These are phyloP conservation scores for Cutaneotrichosporon sp. DNA, from an alignment of 1,284 basidiomycete genomes.

Conservation along the genomic window DNA sequence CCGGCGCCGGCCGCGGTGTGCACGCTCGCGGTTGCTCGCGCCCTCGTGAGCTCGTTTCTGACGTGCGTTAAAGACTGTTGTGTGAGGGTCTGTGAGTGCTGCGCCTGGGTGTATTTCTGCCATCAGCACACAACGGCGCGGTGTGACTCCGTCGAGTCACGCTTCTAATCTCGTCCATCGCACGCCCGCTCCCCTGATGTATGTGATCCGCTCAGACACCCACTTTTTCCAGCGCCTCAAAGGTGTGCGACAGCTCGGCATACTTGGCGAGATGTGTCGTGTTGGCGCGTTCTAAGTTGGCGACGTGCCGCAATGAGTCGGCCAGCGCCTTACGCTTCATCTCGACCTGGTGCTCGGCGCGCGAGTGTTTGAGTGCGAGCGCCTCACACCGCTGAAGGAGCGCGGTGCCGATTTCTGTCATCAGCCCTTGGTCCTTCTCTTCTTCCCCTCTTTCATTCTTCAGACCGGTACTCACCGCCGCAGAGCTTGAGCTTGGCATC, in stretches of 20 bases:
- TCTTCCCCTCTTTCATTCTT: too few species aligned
- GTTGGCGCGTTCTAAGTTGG: constrained; percentile 50
- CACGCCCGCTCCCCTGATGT: neutral
- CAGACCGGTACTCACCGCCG: constrained; percentile 63
- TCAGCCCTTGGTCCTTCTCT: constrained; percentile 8
- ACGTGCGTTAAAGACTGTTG: constrained; percentile 49
- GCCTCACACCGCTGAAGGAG: constrained; percentile 82
- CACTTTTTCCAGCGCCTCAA: constrained; percentile 53
- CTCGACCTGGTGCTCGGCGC: constrained; percentile 44
- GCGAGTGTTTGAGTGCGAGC: constrained; percentile 68
- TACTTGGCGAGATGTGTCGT: constrained; percentile 44
- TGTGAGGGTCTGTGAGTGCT: constrained; percentile 48
- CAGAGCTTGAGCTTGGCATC: constrained; percentile 75
- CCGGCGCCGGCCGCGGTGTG: constrained; percentile 30
- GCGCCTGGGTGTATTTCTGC: constrained; percentile 74
- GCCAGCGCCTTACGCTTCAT: constrained; percentile 44
- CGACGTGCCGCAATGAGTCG: constrained; percentile 41
- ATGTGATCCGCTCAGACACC: constrained; percentile 15
- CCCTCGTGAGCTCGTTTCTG: constrained; percentile 39
- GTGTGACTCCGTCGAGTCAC: neutral
- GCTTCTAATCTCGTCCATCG: neutral
- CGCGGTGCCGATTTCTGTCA: constrained; percentile 85
- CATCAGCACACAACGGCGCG: neutral
- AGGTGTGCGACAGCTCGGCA: constrained; percentile 42
- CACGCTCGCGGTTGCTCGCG: constrained; percentile 32